phyloP scores from a whole-genome alignment of 2,329 filamentous ascomycete genomes.

The Calonectria pteridis region DNA sequence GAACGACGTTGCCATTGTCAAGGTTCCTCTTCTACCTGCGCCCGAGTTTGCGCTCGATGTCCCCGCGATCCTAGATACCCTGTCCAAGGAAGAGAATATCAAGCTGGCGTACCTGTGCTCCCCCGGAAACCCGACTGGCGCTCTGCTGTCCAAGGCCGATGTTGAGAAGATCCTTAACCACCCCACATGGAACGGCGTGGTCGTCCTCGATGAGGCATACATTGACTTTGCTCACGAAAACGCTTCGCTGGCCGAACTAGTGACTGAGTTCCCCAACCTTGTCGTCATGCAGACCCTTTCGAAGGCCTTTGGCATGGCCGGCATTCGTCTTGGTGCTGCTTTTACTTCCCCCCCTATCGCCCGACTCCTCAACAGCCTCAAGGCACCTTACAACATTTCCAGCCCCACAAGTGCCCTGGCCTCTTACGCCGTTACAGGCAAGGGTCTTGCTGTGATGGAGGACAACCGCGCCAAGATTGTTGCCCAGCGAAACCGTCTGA shows the following conservation, averaged over 20 bases:
- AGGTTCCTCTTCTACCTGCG: conserved; percentile 82
- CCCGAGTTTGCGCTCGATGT: conserved; percentile 82
- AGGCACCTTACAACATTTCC: conserved; percentile 96
- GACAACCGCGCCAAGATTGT: conserved; percentile 78
- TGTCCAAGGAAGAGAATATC: conserved; percentile 73
- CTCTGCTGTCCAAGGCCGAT: conserved; percentile 80
- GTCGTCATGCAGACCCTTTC: conserved; percentile 99
- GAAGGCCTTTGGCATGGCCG: conserved; percentile 96
- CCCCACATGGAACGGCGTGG: conserved; percentile 93
- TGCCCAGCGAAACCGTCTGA: conserved; percentile 80
- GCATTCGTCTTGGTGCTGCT: conserved; percentile 88
- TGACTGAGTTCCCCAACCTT: conserved; percentile 91
- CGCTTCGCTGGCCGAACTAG: conserved; percentile 90
- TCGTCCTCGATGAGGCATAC: conserved; percentile 96
- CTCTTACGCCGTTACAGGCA: conserved; percentile 74
- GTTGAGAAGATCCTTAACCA: conserved; percentile 82
- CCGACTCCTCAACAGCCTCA: conserved; percentile 86
- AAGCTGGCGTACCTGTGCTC: conserved; percentile 95
- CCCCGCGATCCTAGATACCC: conserved; percentile 72
- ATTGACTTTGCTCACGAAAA: conserved; percentile 87
- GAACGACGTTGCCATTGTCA: conserved; percentile 89
- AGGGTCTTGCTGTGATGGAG: conserved; percentile 80
- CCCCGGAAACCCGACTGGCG: conserved; percentile 93
- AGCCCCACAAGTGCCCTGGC: conserved; percentile 89
- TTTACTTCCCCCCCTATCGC: conserved; percentile 84